Evolutionary conservation across 208 protist species (phyloP).

Genomic region (Trypanosoma avium): DNA sequence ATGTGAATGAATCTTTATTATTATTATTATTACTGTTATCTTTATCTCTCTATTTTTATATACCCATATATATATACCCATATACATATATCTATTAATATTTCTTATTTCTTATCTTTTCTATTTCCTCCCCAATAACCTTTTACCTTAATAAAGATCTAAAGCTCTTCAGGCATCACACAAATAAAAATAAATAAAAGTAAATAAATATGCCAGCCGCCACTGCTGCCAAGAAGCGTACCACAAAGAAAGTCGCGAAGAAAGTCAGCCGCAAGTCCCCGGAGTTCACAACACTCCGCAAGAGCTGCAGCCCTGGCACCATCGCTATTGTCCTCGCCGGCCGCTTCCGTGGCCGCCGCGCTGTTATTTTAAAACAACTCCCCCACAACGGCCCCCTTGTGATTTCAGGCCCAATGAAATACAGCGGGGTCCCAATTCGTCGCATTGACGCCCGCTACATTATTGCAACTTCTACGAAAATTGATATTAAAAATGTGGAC

Average conservation of each 20-base stretch:
- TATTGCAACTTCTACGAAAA: conserved; percentile 98
- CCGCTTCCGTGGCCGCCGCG: conserved; percentile 95
- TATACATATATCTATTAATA: too few species aligned
- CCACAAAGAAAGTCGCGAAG: conserved; percentile 31
- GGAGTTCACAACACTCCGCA: conserved; percentile 33
- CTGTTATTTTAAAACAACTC: conserved; percentile 98
- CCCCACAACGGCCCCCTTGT: conserved; percentile 93
- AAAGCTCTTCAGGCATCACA: conserved; percentile 5
- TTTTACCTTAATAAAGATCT: not conserved
- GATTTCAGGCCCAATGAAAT: conserved; percentile 94
- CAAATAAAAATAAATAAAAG: too few species aligned
- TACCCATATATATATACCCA: too few species aligned
- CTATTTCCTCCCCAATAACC: not conserved
- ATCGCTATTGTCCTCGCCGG: conserved; percentile 97
- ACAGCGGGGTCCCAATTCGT: conserved; percentile 98
- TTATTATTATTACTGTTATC: not conserved
- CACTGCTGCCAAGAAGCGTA: conserved; percentile 2
- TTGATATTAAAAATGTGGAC: conserved; percentile 92
- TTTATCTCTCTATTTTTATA: not conserved
- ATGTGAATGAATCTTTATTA: too few species aligned
- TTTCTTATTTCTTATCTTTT: conserved; percentile 2
- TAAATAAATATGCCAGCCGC: too few species aligned
- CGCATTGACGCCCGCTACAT: conserved; percentile 97
- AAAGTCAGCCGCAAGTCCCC: conserved; percentile 30
- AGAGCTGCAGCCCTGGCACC: conserved; percentile 83